Base-by-base conservation (phyloP, 345 rosid species). In the Gossypium longicalyx region DNA sequence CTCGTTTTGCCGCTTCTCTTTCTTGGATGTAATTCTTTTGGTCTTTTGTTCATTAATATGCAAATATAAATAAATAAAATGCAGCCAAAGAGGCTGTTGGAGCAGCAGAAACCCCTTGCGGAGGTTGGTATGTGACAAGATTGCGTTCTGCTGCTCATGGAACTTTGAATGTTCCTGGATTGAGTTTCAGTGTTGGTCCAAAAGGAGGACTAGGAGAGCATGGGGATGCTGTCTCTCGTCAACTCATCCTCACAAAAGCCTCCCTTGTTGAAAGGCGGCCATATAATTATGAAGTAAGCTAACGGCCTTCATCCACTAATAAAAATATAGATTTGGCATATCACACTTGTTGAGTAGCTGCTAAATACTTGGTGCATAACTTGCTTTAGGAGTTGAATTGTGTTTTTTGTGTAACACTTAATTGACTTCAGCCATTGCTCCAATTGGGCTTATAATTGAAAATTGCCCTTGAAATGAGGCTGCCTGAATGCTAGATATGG, bases 271-370 rank as follows among this genome's bases (percentile, higher is more conserved):
- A 95, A 87, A 91, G 99, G 78, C 93, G 98, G 13, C 93, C 89
- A 12, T 93, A 90, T 86, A 95, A 95, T 90, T 95, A 93, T 87
- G 99, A 95, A 91, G 99, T 95, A 93, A 91, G 99, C 83, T 82
- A 84, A 79, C 80, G 80, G 73, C 79, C 78, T 74, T 72, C 58
- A 67, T 68, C 57, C 20, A 3, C 16, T 76, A 43, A 60, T 25
- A 48, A 58, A 44, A 73, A 25, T 1, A 15, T 13, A 8, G 38
- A 29, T 29, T 29, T 29, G 38, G 38, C 38, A 29, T 29, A 29
- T 34, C 41, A 34, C 7, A 34, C 38, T 34, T 34, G 1, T 48
- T 48, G 43, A 23, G 15, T 67, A 67, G 43, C 23, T 20, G 72
- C 43, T 68, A n/a, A 11, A 6, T 68, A 2, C 20, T 3, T 34